Evolutionary conservation across 768 basidiomycete species (phyloP).

Genomic region (Lanmaoa pseudosensibilis): DNA sequence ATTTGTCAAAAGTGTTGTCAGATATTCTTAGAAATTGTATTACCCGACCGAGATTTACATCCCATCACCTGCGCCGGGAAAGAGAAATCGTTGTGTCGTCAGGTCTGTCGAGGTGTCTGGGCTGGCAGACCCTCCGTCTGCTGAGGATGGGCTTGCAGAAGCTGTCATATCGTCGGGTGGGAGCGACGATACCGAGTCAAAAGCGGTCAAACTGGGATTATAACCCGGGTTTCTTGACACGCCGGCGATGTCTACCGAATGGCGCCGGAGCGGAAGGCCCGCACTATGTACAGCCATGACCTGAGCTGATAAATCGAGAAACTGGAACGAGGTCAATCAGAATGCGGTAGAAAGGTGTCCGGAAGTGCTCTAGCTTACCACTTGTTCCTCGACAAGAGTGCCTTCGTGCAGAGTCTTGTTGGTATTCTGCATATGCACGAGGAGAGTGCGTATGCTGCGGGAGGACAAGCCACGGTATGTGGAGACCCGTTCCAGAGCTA

Average conservation of each 20-base stretch:
- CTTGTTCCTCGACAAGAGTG: conserved; percentile 54
- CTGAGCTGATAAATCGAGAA: conserved; percentile 30
- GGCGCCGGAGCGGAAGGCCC: conserved; percentile 31
- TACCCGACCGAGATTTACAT: conserved; percentile 11
- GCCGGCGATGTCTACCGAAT: conserved; percentile 29
- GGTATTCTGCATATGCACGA: conserved; percentile 67
- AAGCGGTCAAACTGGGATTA: conserved; percentile 10
- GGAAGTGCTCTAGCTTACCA: conserved; percentile 36
- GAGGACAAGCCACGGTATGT: conserved; percentile 57
- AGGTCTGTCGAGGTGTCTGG: conserved; percentile 23
- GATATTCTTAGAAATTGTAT: conserved; percentile 1
- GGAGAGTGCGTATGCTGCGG: conserved; percentile 65
- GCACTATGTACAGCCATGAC: conserved; percentile 28
- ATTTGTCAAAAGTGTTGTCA: background rate
- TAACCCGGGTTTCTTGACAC: conserved; percentile 14
- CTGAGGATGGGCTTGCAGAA: conserved; percentile 26
- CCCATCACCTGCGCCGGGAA: conserved; percentile 14
- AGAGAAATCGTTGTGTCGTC: conserved; percentile 14
- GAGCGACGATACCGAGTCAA: conserved; percentile 17
- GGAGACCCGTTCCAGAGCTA: conserved; percentile 49
- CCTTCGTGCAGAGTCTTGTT: conserved; percentile 50
- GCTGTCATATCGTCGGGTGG: conserved; percentile 18
- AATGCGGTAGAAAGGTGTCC: background rate
- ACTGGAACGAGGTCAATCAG: conserved; percentile 16
- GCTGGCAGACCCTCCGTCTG: conserved; percentile 17